Conservation (phyloP, 768 basidiomycete species). For the Agrocybe pediades region DNA sequence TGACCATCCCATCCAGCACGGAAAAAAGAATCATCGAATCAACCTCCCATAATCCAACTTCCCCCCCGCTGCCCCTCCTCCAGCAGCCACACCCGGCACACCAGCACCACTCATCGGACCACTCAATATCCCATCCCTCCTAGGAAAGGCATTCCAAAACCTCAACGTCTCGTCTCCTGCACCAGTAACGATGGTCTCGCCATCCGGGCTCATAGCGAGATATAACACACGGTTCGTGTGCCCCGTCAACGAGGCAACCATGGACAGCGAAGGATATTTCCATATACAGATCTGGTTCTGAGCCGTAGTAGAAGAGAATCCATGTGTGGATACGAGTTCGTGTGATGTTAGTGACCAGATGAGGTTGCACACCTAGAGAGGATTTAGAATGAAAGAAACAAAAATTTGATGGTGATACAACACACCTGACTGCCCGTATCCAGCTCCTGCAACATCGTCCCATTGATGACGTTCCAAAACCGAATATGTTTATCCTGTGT, state of each 20-base stretch:
- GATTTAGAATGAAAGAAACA: constrained; percentile 15
- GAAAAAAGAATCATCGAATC: constrained; percentile 47
- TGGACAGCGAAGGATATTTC: constrained; percentile 91
- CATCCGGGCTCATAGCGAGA: constrained; percentile 97
- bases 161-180: constrained; percentile 96
- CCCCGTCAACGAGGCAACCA: constrained; percentile 93
- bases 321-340: constrained; percentile 97
- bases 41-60: constrained; percentile 51
- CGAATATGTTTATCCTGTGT: constrained; percentile 99
- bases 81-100: constrained; percentile 36
- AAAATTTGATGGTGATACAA: constrained; percentile 4
- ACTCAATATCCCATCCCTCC: constrained; percentile 49
- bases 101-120: constrained; percentile 7
- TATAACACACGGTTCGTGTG: constrained; percentile 95
- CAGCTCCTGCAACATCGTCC: constrained; percentile 80
- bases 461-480: constrained; percentile 94
- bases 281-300: constrained; percentile 97
- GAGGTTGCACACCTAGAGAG: constrained; percentile 86
- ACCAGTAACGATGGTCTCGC: constrained; percentile 97
- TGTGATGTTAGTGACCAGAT: constrained; percentile 96
- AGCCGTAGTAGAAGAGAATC: constrained; percentile 89
- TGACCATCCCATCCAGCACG: background rate
- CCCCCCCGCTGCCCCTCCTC: constrained; percentile 41
- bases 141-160: constrained; percentile 98
- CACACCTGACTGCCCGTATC: constrained; percentile 96